Base-by-base conservation (phyloP, 2,329 filamentous ascomycete species). In the Dothideomycetidae sp. region DNA sequence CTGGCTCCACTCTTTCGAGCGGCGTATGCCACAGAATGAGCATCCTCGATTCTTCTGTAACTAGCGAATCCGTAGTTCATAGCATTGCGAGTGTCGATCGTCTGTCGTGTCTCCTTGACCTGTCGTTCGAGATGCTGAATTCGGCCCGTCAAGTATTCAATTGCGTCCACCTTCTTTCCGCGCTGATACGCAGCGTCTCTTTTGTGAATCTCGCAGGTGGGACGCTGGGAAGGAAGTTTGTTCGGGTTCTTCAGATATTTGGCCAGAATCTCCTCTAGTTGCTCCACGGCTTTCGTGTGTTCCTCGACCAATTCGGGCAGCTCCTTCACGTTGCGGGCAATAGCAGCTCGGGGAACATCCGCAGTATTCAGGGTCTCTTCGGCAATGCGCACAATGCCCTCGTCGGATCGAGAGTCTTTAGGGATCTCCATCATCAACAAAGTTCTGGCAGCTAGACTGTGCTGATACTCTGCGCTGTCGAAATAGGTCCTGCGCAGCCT, bases 11-110 rank as follows among this genome's bases (percentile, higher is more conserved):
- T 90, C 33, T 75, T 81, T 41, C 81, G 80, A 14, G 80, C 74
- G 7, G 77, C 71, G 58, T 81, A 93, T 9, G 86, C 90, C 44
- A 93, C 85, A 13, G 73, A 73, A 53, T 98, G 90, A 0, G 90
- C 84, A 49, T 93, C 82, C 41, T 77, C 70, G 39, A 98, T 92
- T 29, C 78, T 78, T 29, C 88, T 76, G 61, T 90, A 98, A 50
- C 84, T 94, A 5, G 88, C 86, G 54, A 98, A 98, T 0, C 90
- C 90, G 53, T 86, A 98, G 0, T 83, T 70, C 70, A 93, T 80
- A 11, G 86, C 79, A 53, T 88, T 83, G 34, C 86, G 76, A 55
- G 78, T 84, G 58, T 96, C 88, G 5, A 98, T 76, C 1, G 75
- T 76, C 28, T 75, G 70, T 10, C 90, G 75, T 1, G 86, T 80